phyloP scores from a whole-genome alignment of 108 stramenopile species.

The Schizochytrium sp. region DNA sequence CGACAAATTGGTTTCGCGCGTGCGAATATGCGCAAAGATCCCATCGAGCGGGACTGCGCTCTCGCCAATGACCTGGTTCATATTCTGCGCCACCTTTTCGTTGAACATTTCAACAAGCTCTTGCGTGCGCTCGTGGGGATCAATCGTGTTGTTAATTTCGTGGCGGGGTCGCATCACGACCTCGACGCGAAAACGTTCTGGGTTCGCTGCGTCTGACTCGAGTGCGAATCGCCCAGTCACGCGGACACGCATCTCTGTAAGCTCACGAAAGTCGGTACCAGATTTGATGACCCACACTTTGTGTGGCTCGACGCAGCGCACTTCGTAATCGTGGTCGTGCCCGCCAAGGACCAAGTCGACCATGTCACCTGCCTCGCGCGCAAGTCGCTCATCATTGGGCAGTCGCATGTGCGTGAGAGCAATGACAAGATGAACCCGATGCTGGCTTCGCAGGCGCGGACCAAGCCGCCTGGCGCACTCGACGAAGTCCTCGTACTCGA shows the following conservation, averaged over 20 bases:
- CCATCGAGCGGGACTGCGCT: conserved; percentile 41
- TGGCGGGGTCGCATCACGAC: neutral
- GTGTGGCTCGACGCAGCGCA: conserved; percentile 18
- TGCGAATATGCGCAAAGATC: conserved; percentile 35
- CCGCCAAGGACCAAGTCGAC: conserved; percentile 50
- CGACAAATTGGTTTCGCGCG: conserved; percentile 43
- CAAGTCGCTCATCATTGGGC: conserved; percentile 45
- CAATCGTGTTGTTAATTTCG: neutral
- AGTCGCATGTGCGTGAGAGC: conserved; percentile 49
- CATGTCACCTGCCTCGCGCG: conserved; percentile 23
- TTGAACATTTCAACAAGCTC: conserved; percentile 22
- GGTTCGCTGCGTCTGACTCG: neutral
- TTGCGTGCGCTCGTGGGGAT: conserved; percentile 16
- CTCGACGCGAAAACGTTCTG: neutral
- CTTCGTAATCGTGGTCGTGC: conserved; percentile 51
- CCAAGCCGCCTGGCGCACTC: neutral
- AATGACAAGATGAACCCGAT: neutral
- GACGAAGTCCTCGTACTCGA: neutral
- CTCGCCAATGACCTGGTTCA: conserved; percentile 39
- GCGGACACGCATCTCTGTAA: neutral
- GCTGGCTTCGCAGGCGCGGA: neutral
- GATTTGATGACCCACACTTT: conserved; percentile 40
- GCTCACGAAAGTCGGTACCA: conserved; percentile 48
- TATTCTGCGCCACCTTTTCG: conserved; percentile 21
- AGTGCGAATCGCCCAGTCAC: neutral